Evolutionary conservation across 2,329 filamentous ascomycete genomes (phyloP).

Genomic region (Paradendryphiella salina): DNA sequence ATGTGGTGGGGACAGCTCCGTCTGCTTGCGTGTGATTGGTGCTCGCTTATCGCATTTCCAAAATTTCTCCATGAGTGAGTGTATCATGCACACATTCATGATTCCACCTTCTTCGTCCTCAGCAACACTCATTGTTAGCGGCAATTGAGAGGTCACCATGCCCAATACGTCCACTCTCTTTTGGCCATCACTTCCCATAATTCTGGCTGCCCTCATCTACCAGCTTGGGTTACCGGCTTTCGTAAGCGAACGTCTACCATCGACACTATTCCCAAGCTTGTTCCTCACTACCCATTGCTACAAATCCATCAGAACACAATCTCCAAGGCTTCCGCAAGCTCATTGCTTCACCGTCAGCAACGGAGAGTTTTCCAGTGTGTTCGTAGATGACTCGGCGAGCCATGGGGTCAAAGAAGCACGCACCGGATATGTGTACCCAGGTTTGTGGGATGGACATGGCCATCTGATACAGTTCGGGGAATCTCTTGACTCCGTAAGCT

Average conservation of each 20-base stretch:
- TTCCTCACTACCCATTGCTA: slow-evolving; percentile 50
- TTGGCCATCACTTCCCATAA: slow-evolving; percentile 31
- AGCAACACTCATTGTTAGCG: not conserved
- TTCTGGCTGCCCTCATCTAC: slow-evolving; percentile 35
- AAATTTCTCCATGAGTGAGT: not conserved
- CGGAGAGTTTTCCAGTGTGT: slow-evolving; percentile 53
- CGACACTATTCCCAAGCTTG: slow-evolving; percentile 29
- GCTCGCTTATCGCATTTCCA: slow-evolving; percentile 5
- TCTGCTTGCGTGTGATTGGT: not conserved
- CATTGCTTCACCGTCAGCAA: slow-evolving; percentile 61
- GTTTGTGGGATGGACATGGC: slow-evolving; percentile 72
- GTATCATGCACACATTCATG: not conserved
- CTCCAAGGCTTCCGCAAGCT: slow-evolving; percentile 39
- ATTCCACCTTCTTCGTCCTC: not conserved
- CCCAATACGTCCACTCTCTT: slow-evolving; percentile 26
- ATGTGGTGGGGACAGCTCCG: not conserved
- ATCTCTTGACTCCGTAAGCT: slow-evolving; percentile 66
- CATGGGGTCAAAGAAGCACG: slow-evolving; percentile 19
- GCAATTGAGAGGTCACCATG: slow-evolving; percentile 20
- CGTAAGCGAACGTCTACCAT: slow-evolving; percentile 22
- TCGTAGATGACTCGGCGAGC: slow-evolving; percentile 34
- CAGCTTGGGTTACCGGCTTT: slow-evolving; percentile 29
- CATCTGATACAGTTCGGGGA: slow-evolving; percentile 69
- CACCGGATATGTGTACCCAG: slow-evolving; percentile 63
- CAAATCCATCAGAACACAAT: slow-evolving; percentile 51